Conservation (phyloP, 331 rosid species). For the Stylosanthes scabra region DNA sequence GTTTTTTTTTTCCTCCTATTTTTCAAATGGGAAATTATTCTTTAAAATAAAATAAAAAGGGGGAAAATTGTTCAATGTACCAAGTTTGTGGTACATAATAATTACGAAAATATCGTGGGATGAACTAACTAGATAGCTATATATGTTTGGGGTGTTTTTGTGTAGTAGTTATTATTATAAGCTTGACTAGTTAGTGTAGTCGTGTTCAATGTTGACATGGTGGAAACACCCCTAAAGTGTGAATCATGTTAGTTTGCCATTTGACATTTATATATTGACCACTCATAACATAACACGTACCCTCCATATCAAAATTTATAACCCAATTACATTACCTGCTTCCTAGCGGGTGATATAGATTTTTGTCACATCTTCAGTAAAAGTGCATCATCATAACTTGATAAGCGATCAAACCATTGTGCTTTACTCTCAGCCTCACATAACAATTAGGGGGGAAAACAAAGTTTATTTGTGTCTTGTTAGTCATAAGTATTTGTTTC, state of each 20-base stretch:
- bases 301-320: background rate
- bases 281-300: background rate
- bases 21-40: too few relatives aligned
- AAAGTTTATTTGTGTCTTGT: background rate
- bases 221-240: constrained; percentile 20
- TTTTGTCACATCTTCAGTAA: background rate
- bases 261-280: constrained; percentile 17
- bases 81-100: background rate
- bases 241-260: constrained; percentile 14
- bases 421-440: background rate
- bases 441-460: background rate
- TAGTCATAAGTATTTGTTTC: background rate
- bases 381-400: background rate
- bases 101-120: background rate
- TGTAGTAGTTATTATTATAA: background rate
- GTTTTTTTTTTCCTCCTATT: too few relatives aligned
- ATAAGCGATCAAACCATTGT: background rate
- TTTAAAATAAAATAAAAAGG: too few relatives aligned
- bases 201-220: constrained; percentile 5
- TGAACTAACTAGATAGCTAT: background rate
- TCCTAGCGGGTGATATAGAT: background rate
- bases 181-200: background rate
- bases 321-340: background rate
- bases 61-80: background rate
- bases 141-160: background rate